These are phyloP conservation scores for Fusarium beomiforme DNA, from an alignment of 2,329 filamentous ascomycete genomes.

Conservation along the genomic window DNA sequence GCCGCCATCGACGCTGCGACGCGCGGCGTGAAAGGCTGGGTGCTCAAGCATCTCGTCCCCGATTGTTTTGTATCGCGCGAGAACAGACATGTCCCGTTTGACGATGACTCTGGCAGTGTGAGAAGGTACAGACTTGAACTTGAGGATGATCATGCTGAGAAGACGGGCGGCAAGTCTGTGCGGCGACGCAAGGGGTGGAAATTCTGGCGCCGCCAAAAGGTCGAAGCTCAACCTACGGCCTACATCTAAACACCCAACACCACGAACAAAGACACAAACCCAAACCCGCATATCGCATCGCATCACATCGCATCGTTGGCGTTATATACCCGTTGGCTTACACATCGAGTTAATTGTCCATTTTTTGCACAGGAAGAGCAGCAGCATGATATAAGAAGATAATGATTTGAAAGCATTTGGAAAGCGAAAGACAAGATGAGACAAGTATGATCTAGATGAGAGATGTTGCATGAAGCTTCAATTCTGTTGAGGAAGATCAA, in stretches of 20 bases:
- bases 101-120: slow-evolving; percentile 71
- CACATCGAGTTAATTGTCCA: slow-evolving; percentile 32
- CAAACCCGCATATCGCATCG: slow-evolving; percentile 27
- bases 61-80: slow-evolving; percentile 67
- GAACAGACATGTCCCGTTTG: slow-evolving; percentile 63
- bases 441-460: slow-evolving; percentile 36
- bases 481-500: slow-evolving; percentile 25
- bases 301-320: slow-evolving; percentile 47
- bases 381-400: slow-evolving; percentile 39
- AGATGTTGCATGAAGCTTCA: slow-evolving; percentile 28
- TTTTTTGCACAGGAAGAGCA: slow-evolving; percentile 25
- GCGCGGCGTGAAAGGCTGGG: slow-evolving; percentile 68
- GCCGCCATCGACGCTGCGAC: slow-evolving; percentile 72
- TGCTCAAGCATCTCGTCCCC: slow-evolving; percentile 66
- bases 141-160: slow-evolving; percentile 54
- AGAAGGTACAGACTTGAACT: slow-evolving; percentile 69
- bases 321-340: slow-evolving; percentile 50
- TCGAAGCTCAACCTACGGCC: slow-evolving; percentile 25
- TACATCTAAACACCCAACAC: slow-evolving; percentile 13
- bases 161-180: slow-evolving; percentile 15
- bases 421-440: slow-evolving; percentile 34
- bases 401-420: slow-evolving; percentile 40
- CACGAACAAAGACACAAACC: background rate
- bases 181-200: slow-evolving; percentile 43
- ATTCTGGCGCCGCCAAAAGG: slow-evolving; percentile 45